phyloP scores from a whole-genome alignment of 2,329 filamentous ascomycete genomes.

The Venturia aucupariae region DNA sequence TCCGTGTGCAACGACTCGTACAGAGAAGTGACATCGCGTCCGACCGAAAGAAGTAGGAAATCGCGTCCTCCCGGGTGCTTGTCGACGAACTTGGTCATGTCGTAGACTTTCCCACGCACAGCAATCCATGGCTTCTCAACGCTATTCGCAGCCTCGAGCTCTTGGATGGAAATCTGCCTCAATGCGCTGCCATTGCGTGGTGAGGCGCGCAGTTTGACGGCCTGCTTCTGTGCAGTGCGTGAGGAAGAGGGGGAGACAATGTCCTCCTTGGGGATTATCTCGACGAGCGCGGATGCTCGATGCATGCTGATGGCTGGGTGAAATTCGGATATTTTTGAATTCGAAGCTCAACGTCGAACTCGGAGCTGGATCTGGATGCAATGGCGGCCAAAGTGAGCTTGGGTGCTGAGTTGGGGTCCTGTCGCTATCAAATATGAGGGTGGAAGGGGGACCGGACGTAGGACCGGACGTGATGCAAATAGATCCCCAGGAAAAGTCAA shows the following conservation, averaged over 20 bases:
- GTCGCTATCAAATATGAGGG: conserved; percentile 1
- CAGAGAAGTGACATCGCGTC: conserved; percentile 11
- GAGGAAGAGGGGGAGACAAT: not conserved
- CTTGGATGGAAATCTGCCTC: conserved; percentile 10
- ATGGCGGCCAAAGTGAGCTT: not conserved
- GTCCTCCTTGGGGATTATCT: conserved; percentile 1
- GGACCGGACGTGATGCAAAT: not conserved
- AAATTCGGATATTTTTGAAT: not conserved
- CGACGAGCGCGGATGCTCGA: conserved; percentile 7
- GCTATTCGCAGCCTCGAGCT: conserved; percentile 13
- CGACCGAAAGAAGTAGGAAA: conserved; percentile 6
- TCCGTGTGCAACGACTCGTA: conserved; percentile 11
- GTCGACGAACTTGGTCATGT: conserved; percentile 10
- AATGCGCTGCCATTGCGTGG: not conserved
- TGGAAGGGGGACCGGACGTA: too few relatives aligned
- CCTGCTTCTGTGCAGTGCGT: not conserved
- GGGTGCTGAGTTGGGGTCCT: not conserved
- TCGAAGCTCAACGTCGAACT: not conserved
- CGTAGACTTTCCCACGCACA: conserved; percentile 13
- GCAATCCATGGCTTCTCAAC: conserved; percentile 12
- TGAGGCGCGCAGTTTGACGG: not conserved
- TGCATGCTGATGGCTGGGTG: not conserved
- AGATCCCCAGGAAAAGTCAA: not conserved
- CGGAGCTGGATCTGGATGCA: not conserved
- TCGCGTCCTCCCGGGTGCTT: conserved; percentile 13